Percentiles rank a stretch among this genome's conserved stretches.
These are phyloP conservation scores for Phyllosticta citriasiana DNA, from an alignment of 2,329 filamentous ascomycete genomes.

Conservation along the genomic window DNA sequence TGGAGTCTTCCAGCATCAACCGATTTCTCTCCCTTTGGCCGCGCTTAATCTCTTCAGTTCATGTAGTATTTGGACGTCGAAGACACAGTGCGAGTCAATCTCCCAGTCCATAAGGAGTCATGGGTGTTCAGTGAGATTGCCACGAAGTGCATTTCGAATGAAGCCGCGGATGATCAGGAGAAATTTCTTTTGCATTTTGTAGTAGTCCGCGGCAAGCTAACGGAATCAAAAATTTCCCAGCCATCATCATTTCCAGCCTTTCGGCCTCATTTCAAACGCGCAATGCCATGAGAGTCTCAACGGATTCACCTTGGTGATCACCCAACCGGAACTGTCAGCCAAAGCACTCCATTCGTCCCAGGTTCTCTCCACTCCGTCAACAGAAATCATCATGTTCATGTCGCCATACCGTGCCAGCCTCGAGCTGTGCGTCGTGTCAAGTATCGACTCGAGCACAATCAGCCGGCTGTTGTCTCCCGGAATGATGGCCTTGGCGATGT, in stretches of 20 bases:
- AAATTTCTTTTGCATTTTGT: no score
- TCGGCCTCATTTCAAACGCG: conserved; percentile 16
- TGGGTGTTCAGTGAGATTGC: no score
- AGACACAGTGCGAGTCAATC: no score
- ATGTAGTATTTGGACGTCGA: no score
- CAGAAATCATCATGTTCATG: conserved; percentile 33
- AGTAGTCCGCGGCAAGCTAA: no score
- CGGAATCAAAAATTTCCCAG: no score
- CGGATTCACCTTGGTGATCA: conserved; percentile 13
- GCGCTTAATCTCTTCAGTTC: no score
- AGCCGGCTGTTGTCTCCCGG: conserved; percentile 19
- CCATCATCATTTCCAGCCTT: background rate
- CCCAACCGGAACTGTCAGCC: conserved; percentile 23
- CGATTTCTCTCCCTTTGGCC: no score
- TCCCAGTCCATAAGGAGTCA: no score
- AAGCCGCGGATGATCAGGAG: no score
- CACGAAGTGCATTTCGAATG: no score
- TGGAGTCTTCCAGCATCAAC: no score
- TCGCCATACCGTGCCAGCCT: conserved; percentile 31
- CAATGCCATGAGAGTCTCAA: conserved; percentile 17
- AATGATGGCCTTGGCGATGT: conserved; percentile 24
- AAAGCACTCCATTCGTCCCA: conserved; percentile 22
- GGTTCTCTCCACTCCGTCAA: conserved; percentile 23
- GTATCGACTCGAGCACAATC: conserved; percentile 30
- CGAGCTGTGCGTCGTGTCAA: conserved; percentile 21